Evolutionary conservation across 2,329 filamentous ascomycete genomes (phyloP).

Genomic region (Colletotrichum phormii): DNA sequence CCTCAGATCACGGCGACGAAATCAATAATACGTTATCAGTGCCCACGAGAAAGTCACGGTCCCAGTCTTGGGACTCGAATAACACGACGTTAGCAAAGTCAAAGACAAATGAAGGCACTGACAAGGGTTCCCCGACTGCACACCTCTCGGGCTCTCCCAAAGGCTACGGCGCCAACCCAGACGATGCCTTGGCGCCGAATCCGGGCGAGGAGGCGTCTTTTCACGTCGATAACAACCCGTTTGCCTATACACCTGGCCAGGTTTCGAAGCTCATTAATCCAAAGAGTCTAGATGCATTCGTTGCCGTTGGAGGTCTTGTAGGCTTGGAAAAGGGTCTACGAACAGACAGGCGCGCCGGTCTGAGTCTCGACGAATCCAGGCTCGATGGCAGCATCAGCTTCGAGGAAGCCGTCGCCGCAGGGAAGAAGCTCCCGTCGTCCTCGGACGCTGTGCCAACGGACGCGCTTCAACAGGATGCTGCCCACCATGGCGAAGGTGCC

Average conservation of each 20-base stretch:
- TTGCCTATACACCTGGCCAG: conserved; percentile 66
- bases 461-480: conserved; percentile 33
- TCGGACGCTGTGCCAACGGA: conserved; percentile 37
- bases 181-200: conserved; percentile 40
- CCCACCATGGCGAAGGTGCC: conserved; percentile 11
- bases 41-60: conserved; percentile 37
- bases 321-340: conserved; percentile 64
- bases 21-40: conserved; percentile 37
- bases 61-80: conserved; percentile 36
- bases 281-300: conserved; percentile 60
- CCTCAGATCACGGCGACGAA: conserved; percentile 31
- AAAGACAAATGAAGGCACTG: conserved; percentile 26
- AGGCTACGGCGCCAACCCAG: conserved; percentile 40
- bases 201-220: conserved; percentile 79
- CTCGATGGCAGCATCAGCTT: conserved; percentile 58
- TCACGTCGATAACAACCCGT: conserved; percentile 68
- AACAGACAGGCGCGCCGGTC: conserved; percentile 58
- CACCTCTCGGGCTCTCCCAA: conserved; percentile 27
- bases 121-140: conserved; percentile 28
- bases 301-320: conserved; percentile 63
- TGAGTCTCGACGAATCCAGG: conserved; percentile 62
- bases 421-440: conserved; percentile 45
- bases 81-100: conserved; percentile 35
- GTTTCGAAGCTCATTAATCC: conserved; percentile 65
- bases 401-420: conserved; percentile 59